A percentile compares a stretch with the other conserved stretches of the same genome.
phyloP scores from a whole-genome alignment of 2,329 filamentous ascomycete genomes.

The Chaetomium olivaceum region DNA sequence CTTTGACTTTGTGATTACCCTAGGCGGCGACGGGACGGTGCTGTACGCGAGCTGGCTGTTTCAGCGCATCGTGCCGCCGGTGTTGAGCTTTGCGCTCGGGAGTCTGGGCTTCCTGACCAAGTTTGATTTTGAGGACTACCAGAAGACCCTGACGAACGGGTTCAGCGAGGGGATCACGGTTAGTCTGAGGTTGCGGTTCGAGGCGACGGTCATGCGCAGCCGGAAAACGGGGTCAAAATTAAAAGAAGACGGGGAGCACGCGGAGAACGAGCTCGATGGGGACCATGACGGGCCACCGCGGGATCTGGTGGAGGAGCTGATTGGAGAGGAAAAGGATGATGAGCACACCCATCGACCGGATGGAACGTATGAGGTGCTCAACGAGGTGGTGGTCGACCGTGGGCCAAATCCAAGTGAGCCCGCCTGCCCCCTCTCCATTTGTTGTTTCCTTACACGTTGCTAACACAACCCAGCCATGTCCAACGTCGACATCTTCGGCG shows the following conservation, averaged over 20 bases:
- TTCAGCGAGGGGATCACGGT: slow-evolving; percentile 86
- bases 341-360: slow-evolving; percentile 83
- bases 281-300: slow-evolving; percentile 45
- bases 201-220: slow-evolving; percentile 89
- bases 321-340: slow-evolving; percentile 82
- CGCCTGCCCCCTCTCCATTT: not conserved
- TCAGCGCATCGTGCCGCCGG: slow-evolving; percentile 89
- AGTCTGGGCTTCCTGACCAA: slow-evolving; percentile 95
- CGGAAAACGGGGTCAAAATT: slow-evolving; percentile 47
- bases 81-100: slow-evolving; percentile 86
- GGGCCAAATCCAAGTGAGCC: slow-evolving; percentile 75
- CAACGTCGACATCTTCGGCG: slow-evolving; percentile 86
- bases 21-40: slow-evolving; percentile 95
- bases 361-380: slow-evolving; percentile 84
- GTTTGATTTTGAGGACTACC: slow-evolving; percentile 82
- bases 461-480: slow-evolving; percentile 69
- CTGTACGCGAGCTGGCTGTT: slow-evolving; percentile 97
- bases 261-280: slow-evolving; percentile 40
- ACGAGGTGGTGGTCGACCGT: slow-evolving; percentile 94
- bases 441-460: not conserved
- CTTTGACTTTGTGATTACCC: slow-evolving; percentile 90
- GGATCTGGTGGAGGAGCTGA: slow-evolving; percentile 85
- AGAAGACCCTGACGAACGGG: slow-evolving; percentile 66
- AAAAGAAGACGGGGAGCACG: slow-evolving; percentile 24
- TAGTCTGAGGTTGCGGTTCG: slow-evolving; percentile 83